Evolutionary conservation across 2,329 filamentous ascomycete species (phyloP), one percentile per base, ranked within the genome.

Genomic region (Didymellaceae sp.): DNA sequence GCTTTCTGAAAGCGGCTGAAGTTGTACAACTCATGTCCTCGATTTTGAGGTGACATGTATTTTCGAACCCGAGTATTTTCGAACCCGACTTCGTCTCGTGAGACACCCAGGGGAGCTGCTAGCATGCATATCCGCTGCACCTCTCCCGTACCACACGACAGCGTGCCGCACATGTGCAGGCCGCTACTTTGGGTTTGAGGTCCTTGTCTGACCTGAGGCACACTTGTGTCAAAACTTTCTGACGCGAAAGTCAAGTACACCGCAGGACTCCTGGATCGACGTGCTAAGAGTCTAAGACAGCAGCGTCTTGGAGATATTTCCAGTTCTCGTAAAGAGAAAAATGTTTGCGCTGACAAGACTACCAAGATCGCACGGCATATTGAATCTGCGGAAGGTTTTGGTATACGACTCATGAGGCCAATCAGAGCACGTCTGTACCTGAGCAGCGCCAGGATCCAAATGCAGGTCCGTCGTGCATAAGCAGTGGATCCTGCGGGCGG

Each of bases 101-200:
- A 46, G 25, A 46, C 48, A 20, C 5, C 17, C 3, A 9, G n/a
- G 43, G 14, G 32, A 24, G 9, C 24, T 38, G 32, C 42, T 35
- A 37, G 35, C 48, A 45, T 41, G 41, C 42, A 42, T 42, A 22
- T 8, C 32, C 18, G 38, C 28, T 52, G 48, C 18, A 30, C 43
- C 10, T 42, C 22, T 30, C 13, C 14, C 26, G 48, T 52, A 20
- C 42, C 34, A 46, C 48, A 38, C 24, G 48, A 46, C 37, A 52
- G 42, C 48, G 48, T 46, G 48, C 48, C 25, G 38, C 43, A 14
- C 48, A 39, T 52, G 48, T 46, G 48, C 48, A 46, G 32, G 38
- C 31, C 32, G 20, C 42, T 43, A 20, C 38, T 42, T 52, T 52
- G 37, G 31, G 48, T 52, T 42, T 46, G 31, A 52, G 37, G 13